A percentile compares a stretch with the other conserved stretches of the same genome.
Conservation (phyloP, 495 filamentous ascomycete species). For the Cryomyces minteri region DNA sequence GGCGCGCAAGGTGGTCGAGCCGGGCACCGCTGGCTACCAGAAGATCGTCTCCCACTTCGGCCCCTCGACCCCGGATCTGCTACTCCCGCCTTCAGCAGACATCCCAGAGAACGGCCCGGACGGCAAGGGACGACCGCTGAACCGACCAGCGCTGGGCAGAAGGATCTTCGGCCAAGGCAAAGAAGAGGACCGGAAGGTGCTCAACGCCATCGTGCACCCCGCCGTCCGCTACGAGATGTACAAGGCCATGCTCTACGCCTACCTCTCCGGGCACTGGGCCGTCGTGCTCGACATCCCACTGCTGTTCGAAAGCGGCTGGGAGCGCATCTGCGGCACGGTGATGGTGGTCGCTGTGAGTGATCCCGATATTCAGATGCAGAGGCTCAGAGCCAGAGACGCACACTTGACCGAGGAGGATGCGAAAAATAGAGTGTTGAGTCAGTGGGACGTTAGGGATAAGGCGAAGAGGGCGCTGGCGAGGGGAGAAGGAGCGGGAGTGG, state of each 20-base stretch:
- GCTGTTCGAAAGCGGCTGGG: constrained; percentile 73
- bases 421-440: constrained; percentile 58
- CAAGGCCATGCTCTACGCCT: constrained; percentile 41
- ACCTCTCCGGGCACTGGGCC: constrained; percentile 57
- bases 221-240: constrained; percentile 64
- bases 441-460: constrained; percentile 72
- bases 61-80: constrained; percentile 64
- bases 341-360: constrained; percentile 69
- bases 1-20: constrained; percentile 79
- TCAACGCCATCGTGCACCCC: constrained; percentile 89
- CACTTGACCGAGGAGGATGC: constrained; percentile 64
- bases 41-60: constrained; percentile 64
- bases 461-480: constrained; percentile 47
- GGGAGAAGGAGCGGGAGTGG: constrained; percentile 43
- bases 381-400: constrained; percentile 52
- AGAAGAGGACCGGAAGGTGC: constrained; percentile 43
- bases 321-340: constrained; percentile 61
- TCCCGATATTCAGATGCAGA: constrained; percentile 56
- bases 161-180: constrained; percentile 67
- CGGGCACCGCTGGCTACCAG: constrained; percentile 65
- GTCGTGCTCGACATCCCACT: constrained; percentile 88
- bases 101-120: constrained; percentile 19
- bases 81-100: constrained; percentile 30
- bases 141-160: constrained; percentile 67
- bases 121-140: constrained; percentile 48